A percentile compares a stretch with the other conserved stretches of the same genome.
phyloP scores from a whole-genome alignment of 495 filamentous ascomycete species.

The Penicillium atrosanguineum region DNA sequence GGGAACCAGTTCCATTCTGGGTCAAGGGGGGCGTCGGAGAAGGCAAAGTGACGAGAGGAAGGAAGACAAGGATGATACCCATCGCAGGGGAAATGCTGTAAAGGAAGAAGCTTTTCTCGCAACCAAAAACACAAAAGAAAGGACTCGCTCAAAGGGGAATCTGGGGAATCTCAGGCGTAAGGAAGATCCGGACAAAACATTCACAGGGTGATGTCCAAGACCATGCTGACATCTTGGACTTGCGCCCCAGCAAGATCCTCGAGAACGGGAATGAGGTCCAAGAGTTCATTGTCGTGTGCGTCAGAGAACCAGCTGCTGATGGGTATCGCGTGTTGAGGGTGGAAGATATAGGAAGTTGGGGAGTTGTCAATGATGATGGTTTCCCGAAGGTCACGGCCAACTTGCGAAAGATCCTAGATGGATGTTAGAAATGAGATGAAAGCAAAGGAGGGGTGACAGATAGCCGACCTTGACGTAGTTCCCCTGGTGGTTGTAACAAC shows the following conservation, averaged over 20 bases:
- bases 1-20: constrained; percentile 26
- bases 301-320: constrained; percentile 99
- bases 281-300: constrained; percentile 97
- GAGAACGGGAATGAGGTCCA: constrained; percentile 97
- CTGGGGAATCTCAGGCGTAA: constrained; percentile 31
- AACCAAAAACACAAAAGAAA: constrained; percentile 21
- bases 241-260: constrained; percentile 88
- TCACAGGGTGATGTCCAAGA: constrained; percentile 91
- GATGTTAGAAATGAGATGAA: constrained; percentile 14
- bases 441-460: background rate
- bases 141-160: constrained; percentile 27
- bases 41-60: constrained; percentile 14
- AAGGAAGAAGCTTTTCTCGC: constrained; percentile 26
- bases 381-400: constrained; percentile 92
- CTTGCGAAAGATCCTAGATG: constrained; percentile 81
- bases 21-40: constrained; percentile 12
- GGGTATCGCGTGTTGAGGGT: constrained; percentile 97
- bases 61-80: constrained; percentile 8
- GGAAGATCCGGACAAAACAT: constrained; percentile 26
- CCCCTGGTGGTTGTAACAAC: constrained; percentile 98
- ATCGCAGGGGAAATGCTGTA: constrained; percentile 22
- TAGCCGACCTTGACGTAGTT: constrained; percentile 87
- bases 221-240: constrained; percentile 94
- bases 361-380: constrained; percentile 99
- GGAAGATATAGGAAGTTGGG: constrained; percentile 98